phyloP scores from a whole-genome alignment of 352 stramenopile genomes.

The Phytophthora meadii region DNA sequence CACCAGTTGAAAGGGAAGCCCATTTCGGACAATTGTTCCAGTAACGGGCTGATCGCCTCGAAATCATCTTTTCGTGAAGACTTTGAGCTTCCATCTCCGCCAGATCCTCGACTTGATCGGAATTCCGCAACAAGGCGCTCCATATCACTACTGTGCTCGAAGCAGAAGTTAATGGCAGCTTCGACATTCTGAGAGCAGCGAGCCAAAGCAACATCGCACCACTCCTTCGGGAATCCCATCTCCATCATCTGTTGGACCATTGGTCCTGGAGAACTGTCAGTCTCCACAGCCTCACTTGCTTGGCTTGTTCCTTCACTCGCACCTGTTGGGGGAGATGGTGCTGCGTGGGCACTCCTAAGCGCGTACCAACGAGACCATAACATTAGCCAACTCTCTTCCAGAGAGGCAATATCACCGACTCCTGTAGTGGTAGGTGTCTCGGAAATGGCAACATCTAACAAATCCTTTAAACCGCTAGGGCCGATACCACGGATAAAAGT shows the following conservation, averaged over 20 bases:
- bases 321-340: slow-evolving; percentile 34
- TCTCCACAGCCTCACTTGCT: slow-evolving; percentile 26
- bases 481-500: slow-evolving; percentile 72
- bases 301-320: slow-evolving; percentile 38
- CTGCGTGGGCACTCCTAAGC: slow-evolving; percentile 58
- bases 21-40: slow-evolving; percentile 93
- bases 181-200: slow-evolving; percentile 91
- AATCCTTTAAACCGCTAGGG: slow-evolving; percentile 59
- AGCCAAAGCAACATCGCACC: slow-evolving; percentile 90
- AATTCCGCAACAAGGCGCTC: slow-evolving; percentile 85
- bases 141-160: slow-evolving; percentile 93
- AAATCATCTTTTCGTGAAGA: slow-evolving; percentile 53
- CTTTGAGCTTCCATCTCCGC: slow-evolving; percentile 25
- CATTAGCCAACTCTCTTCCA: slow-evolving; percentile 84
- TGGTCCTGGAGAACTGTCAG: slow-evolving; percentile 51
- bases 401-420: slow-evolving; percentile 70
- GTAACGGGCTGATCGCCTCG: slow-evolving; percentile 72
- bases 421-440: slow-evolving; percentile 75
- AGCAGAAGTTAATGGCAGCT: slow-evolving; percentile 93
- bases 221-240: slow-evolving; percentile 93
- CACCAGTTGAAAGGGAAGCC: slow-evolving; percentile 94
- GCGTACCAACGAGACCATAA: slow-evolving; percentile 82
- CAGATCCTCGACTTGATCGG: slow-evolving; percentile 56
- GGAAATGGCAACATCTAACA: slow-evolving; percentile 74
- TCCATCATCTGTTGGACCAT: slow-evolving; percentile 95